Evolutionary conservation across 176 grass and related monocot species (phyloP).

Genomic region (Phyllostachys edulis): DNA sequence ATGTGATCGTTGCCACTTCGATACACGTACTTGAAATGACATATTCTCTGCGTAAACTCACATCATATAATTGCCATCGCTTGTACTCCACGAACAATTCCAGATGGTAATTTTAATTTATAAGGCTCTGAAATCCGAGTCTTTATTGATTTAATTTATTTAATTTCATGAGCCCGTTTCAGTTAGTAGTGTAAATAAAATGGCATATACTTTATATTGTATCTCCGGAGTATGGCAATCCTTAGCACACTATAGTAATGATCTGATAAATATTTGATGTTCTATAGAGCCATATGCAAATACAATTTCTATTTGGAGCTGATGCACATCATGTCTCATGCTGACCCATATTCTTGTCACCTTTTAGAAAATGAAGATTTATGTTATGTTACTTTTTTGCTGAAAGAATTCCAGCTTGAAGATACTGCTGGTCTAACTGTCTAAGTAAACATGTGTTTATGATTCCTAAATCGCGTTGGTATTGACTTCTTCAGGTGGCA

Average conservation of each 20-base stretch:
- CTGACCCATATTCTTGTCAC: too few relatives aligned
- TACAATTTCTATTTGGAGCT: background rate
- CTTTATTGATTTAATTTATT: background rate
- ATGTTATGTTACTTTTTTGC: background rate
- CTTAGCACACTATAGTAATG: background rate
- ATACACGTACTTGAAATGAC: background rate
- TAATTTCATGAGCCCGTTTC: background rate
- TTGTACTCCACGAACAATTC: constrained; percentile 67
- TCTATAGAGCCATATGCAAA: constrained; percentile 2
- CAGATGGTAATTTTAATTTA: constrained; percentile 48
- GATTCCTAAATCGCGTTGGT: constrained; percentile 2
- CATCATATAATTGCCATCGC: constrained; percentile 77
- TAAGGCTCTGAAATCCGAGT: background rate
- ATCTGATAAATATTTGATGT: background rate
- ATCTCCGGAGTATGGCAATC: background rate
- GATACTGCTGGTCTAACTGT: background rate
- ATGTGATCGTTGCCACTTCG: background rate
- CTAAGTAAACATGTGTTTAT: background rate
- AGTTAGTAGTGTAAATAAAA: background rate
- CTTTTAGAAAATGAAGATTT: background rate
- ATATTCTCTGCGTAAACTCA: too few relatives aligned
- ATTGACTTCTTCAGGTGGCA: constrained; percentile 46
- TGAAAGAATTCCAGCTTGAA: background rate
- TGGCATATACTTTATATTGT: background rate
- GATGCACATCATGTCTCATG: background rate